These are phyloP conservation scores for Fusarium buxicola DNA, from an alignment of 2,329 filamentous ascomycete species.

Conservation along the genomic window DNA sequence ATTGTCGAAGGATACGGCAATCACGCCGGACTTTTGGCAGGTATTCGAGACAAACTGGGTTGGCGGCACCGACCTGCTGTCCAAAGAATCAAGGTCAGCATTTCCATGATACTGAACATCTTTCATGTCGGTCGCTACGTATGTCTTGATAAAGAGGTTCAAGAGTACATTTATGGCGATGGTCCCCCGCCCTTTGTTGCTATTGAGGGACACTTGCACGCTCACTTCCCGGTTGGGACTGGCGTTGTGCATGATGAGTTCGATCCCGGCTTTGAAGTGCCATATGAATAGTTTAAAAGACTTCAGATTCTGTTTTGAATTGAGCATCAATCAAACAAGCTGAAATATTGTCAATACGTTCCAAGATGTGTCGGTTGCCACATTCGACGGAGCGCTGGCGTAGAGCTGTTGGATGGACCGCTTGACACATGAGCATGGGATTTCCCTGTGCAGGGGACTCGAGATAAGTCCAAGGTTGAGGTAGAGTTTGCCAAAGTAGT, in stretches of 20 bases:
- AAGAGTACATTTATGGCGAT: slow-evolving; percentile 16
- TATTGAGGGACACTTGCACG: background rate
- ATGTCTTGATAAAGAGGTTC: slow-evolving; percentile 9
- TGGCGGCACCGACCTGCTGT: background rate
- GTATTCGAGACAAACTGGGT: slow-evolving; percentile 7
- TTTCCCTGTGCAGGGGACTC: no score
- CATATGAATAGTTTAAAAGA: no score
- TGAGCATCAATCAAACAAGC: no score
- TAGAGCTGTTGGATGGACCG: no score
- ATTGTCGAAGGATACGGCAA: background rate
- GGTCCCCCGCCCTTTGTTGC: no score
- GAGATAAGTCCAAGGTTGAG: no score
- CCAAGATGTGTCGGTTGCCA: no score
- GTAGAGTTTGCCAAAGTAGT: no score
- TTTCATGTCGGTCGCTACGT: background rate
- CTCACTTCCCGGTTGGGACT: accelerated
- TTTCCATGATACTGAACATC: background rate
- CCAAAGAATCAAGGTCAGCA: background rate
- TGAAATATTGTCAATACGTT: no score
- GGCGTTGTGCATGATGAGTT: background rate
- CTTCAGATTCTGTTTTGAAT: no score
- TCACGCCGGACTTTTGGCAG: background rate
- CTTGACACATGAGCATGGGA: no score
- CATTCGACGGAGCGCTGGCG: no score
- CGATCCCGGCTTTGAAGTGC: background rate